These are phyloP conservation scores for Nakaseomyces bracarensis DNA, from an alignment of 1,139 yeast species.

Conservation along the genomic window DNA sequence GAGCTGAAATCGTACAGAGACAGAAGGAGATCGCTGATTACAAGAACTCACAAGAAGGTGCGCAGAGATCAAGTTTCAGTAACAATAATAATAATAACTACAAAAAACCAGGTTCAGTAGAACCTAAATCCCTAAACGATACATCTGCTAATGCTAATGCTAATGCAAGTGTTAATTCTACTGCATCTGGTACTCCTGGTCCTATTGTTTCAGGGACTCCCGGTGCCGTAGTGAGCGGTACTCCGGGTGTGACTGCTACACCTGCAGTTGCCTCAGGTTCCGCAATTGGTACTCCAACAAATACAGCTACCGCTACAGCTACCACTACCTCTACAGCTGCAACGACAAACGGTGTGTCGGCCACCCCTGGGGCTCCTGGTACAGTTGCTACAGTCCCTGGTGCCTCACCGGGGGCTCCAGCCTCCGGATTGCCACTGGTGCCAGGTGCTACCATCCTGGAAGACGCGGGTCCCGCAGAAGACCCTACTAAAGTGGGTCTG, in stretches of 20 bases:
- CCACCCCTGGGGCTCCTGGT: no score
- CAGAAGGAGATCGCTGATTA: slow-evolving; percentile 36
- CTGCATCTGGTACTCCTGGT: slow-evolving; percentile 8
- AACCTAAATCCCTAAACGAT: no score
- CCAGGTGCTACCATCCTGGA: slow-evolving; percentile 26
- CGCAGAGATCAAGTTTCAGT: no score
- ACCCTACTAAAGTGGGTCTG: slow-evolving; percentile 34
- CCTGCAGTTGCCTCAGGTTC: neutral
- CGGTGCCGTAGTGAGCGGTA: neutral
- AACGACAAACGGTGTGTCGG: no score
- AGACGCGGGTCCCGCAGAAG: slow-evolving; percentile 31
- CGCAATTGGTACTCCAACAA: neutral
- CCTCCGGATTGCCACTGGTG: slow-evolving; percentile 8
- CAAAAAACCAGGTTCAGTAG: slow-evolving; percentile 4
- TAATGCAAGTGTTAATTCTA: neutral
- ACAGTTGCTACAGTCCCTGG: neutral
- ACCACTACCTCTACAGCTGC: no score
- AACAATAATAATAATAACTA: slow-evolving; percentile 1
- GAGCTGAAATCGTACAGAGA: slow-evolving; percentile 48
- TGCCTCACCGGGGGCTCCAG: slow-evolving; percentile 8
- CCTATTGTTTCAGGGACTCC: neutral
- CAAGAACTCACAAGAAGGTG: slow-evolving; percentile 29
- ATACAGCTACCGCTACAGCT: slow-evolving; percentile 7
- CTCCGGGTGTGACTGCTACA: neutral
- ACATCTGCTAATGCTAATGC: slow-evolving; percentile 3